phyloP scores from a whole-genome alignment of 352 stramenopile genomes.

The Pythium rishiriense region DNA sequence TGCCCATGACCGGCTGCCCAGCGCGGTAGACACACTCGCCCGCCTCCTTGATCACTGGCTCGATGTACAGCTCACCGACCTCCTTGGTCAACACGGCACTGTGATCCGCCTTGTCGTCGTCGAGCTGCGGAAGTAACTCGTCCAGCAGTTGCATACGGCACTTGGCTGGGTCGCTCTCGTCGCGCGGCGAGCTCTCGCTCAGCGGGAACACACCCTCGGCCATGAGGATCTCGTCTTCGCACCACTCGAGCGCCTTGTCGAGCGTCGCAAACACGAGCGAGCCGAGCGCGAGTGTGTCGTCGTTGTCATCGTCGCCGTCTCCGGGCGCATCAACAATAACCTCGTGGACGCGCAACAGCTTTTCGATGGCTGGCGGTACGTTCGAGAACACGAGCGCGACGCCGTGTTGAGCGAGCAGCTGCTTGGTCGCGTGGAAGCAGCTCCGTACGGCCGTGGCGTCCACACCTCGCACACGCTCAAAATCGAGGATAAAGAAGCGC shows the following conservation, averaged over 20 bases:
- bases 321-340: slow-evolving; percentile 69
- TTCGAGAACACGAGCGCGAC: slow-evolving; percentile 77
- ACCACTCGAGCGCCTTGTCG: slow-evolving; percentile 85
- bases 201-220: slow-evolving; percentile 63
- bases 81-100: slow-evolving; percentile 44
- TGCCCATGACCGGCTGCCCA: slow-evolving; percentile 56
- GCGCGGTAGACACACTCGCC: slow-evolving; percentile 73
- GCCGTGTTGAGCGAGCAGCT: slow-evolving; percentile 74
- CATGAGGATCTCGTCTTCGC: slow-evolving; percentile 83
- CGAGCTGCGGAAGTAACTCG: slow-evolving; percentile 50
- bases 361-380: slow-evolving; percentile 67
- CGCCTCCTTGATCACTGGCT: slow-evolving; percentile 49
- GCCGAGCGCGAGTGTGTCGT: slow-evolving; percentile 29
- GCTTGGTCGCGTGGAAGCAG: slow-evolving; percentile 87
- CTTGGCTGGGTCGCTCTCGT: slow-evolving; percentile 28
- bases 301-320: slow-evolving; percentile 26
- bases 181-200: slow-evolving; percentile 47
- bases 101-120: slow-evolving; percentile 21
- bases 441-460: slow-evolving; percentile 86
- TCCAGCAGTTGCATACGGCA: slow-evolving; percentile 65
- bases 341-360: slow-evolving; percentile 74
- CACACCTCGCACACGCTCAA: slow-evolving; percentile 87
- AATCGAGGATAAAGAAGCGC: slow-evolving; percentile 88
- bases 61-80: slow-evolving; percentile 75
- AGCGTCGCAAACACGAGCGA: slow-evolving; percentile 84